phyloP scores from a whole-genome alignment of 441 rosid genomes.

The Breynia disticha region DNA sequence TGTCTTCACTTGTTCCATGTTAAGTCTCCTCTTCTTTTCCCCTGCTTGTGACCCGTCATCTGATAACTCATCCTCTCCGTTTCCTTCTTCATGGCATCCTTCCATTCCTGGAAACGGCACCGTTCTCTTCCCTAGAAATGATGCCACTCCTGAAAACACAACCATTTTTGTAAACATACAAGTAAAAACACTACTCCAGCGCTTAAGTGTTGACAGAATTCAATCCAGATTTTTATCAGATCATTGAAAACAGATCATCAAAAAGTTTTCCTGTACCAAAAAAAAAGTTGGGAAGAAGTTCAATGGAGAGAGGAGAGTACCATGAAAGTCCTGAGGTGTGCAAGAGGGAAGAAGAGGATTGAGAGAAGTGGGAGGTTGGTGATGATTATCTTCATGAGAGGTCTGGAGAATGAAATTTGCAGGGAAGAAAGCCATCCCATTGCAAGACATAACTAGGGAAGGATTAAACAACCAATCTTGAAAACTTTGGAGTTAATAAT shows the following conservation, averaged over 20 bases:
- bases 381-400: conserved; percentile 58
- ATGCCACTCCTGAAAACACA: conserved; percentile 45
- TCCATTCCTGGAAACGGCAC: conserved; percentile 49
- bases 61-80: conserved; percentile 70
- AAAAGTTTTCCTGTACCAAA: no score
- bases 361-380: conserved; percentile 47
- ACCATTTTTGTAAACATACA: no score
- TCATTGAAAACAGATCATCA: no score
- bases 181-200: no score
- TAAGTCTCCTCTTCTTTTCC: conserved; percentile 89
- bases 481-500: conserved; percentile 6
- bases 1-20: conserved; percentile 83
- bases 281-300: no score
- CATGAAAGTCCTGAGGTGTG: conserved; percentile 64
- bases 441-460: conserved; percentile 36
- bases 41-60: conserved; percentile 91
- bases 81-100: conserved; percentile 31
- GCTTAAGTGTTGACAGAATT: no score
- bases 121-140: conserved; percentile 69
- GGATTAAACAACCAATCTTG: conserved; percentile 19
- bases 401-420: conserved; percentile 77
- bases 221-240: no score
- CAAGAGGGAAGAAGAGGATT: conserved; percentile 64
- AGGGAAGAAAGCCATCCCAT: conserved; percentile 86
- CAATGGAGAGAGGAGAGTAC: conserved; percentile 18